Percentiles rank a stretch among this genome's conserved stretches.
Evolutionary conservation across 495 filamentous ascomycete species (phyloP).

Genomic region (Bryoglossum gracile): DNA sequence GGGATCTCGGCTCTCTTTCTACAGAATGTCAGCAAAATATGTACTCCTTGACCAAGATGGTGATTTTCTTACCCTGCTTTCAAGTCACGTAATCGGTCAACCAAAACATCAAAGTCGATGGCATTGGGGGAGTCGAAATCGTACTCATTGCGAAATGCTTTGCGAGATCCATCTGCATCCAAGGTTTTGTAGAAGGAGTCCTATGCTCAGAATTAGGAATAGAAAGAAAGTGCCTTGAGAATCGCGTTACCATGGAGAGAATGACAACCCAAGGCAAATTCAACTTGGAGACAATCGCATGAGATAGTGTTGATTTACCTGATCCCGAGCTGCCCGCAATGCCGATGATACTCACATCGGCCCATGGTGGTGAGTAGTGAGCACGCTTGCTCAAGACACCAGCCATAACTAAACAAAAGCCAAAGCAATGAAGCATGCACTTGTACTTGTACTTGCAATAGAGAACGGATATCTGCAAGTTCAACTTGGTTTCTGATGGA

Average conservation of each 20-base stretch:
- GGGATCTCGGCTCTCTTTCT: conserved; percentile 92
- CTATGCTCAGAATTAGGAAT: conserved; percentile 36
- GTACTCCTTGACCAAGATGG: too few species aligned
- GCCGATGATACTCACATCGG: conserved; percentile 87
- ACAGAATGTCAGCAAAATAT: conserved; percentile 8
- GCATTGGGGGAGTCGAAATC: conserved; percentile 93
- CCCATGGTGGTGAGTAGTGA: conserved; percentile 91
- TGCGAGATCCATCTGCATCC: conserved; percentile 59
- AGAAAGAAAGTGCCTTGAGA: background rate
- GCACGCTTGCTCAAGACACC: conserved; percentile 34
- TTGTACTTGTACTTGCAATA: too few species aligned
- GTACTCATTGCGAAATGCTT: conserved; percentile 82
- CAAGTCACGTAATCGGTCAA: conserved; percentile 72
- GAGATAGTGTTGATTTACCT: conserved; percentile 91
- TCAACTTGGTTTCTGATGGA: too few species aligned
- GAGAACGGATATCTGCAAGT: too few species aligned
- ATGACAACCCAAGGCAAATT: conserved; percentile 98
- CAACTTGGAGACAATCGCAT: conserved; percentile 80
- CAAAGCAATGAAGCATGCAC: too few species aligned
- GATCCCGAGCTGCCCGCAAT: conserved; percentile 94
- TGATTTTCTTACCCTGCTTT: conserved; percentile 93
- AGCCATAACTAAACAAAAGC: conserved; percentile 3
- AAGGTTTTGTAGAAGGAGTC: conserved; percentile 95
- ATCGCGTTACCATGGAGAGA: conserved; percentile 71
- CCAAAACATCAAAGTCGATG: conserved; percentile 88